Evolutionary conservation across 768 basidiomycete species (phyloP).

Genomic region (Lepiota brunneoincarnata): DNA sequence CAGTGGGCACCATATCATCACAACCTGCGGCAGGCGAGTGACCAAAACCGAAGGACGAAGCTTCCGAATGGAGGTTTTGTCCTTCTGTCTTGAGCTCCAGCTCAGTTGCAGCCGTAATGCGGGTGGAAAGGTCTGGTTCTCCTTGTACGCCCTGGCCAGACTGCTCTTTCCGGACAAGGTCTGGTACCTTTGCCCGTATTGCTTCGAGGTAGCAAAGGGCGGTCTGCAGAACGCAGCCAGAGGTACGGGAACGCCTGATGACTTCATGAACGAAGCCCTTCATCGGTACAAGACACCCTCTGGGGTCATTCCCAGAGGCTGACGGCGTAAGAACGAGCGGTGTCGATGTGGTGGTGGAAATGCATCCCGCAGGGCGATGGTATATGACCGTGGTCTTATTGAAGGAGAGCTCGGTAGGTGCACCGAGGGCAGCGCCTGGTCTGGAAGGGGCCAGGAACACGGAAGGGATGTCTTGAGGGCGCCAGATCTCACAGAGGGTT

Average conservation of each 20-base stretch:
- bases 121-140: slow-evolving; percentile 39
- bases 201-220: slow-evolving; percentile 88
- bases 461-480: slow-evolving; percentile 66
- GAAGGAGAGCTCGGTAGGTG: slow-evolving; percentile 6
- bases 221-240: slow-evolving; percentile 80
- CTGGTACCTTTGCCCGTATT: slow-evolving; percentile 67
- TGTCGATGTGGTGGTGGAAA: slow-evolving; percentile 9
- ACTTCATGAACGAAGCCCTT: slow-evolving; percentile 87
- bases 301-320: slow-evolving; percentile 20
- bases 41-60: neutral
- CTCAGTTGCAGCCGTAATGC: slow-evolving; percentile 40
- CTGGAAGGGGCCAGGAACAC: slow-evolving; percentile 33
- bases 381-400: slow-evolving; percentile 40
- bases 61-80: slow-evolving; percentile 26
- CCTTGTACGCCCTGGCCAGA: slow-evolving; percentile 37
- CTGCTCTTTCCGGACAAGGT: slow-evolving; percentile 52
- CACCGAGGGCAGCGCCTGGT: slow-evolving; percentile 3
- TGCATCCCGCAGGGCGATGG: slow-evolving; percentile 31
- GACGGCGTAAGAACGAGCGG: slow-evolving; percentile 15
- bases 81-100: slow-evolving; percentile 41
- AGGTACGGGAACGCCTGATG: slow-evolving; percentile 81
- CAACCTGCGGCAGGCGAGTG: slow-evolving; percentile 9
- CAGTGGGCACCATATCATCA: slow-evolving; percentile 38
- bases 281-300: slow-evolving; percentile 51
- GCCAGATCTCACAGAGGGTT: slow-evolving; percentile 78